Base-by-base conservation (phyloP, 108 stramenopile genomes). In the Skeletonema tropicum region DNA sequence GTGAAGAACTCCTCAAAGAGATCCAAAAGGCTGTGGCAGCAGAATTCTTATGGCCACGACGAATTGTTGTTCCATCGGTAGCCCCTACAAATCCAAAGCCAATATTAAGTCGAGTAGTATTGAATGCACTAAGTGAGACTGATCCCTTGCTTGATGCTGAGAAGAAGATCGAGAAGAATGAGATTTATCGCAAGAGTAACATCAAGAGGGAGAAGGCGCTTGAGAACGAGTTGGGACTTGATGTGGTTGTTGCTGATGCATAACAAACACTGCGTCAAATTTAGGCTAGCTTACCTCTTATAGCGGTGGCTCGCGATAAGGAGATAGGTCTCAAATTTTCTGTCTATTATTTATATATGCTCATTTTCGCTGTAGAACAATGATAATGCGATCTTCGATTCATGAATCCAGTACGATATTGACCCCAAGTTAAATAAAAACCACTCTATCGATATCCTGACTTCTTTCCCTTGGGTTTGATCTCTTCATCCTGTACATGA, bases 401-500 rank as follows among this genome's bases (percentile, higher is more conserved):
- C 15, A 45, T n/a, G 42, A n/a, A 45, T n/a, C 42, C 42, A 5
- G 26, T 29, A 29, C 26, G 26, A n/a, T 45, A 12, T 45, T n/a
- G 42, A n/a, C 15, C 42, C 15, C 15, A 45, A 45, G 39, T 41
- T 13, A n/a, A 45, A 45, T 45, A 45, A n/a, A 45, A 15, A 45
- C 15, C 42, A 45, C 15, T 45, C 64, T 49, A 73, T 73, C 68
- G 33, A 66, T 57, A 68, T 26, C 60, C 63, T 41, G 65, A 65
- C 74, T 83, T 89, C 77, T 88, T 93, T 26, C 76, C 78, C 86
- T 94, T 96, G 33, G 92, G 97, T 60, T 89, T 89, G 75, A 97
- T 95, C 76, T 97, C 97, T 12, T 93, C 92, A 59, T 96, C 93
- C 15, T 71, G 57, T 15, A 88, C 87, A 66, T 84, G 75, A 73